Base-by-base conservation (phyloP, 2,329 filamentous ascomycete genomes). In the Talaromyces sp. region DNA sequence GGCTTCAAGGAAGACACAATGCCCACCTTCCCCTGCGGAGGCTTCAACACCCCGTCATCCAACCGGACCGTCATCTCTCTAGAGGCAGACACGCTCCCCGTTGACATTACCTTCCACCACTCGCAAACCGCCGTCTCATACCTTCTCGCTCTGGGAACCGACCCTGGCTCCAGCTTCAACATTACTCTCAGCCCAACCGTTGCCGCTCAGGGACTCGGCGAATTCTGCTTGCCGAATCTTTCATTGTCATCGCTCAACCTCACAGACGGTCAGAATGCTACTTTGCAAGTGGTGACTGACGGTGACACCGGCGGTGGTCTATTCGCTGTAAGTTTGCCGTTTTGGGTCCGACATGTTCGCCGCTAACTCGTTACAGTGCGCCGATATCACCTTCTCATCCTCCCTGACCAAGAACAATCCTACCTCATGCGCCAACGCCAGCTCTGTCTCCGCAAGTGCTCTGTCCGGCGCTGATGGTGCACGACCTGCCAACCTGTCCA, bases 221-320 rank as follows among this genome's bases (percentile, higher is more conserved):
- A 83, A 56, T 87, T 92, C 72, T 93, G 90, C 77, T 71, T 92
- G 13, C 84, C 87, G 8, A 76, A 82, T 67, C 78, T 93, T 15
- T 74, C 77, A 34, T 76, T 79, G 6, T 69, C 70, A 38, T 64
- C 72, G 54, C 68, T 86, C 27, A 81, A 81, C 58, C 76, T 88
- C 43, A 75, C 74, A 27, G 86, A 90, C 43, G 90, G 90, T 49
- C 83, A 84, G 69, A 81, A 85, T 58, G 90, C 84, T 15, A 89
- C 86, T 36, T 79, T 93, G 64, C 90, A 92, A 78, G 86, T 93
- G 61, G 83, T 92, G 40, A 89, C 87, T 3, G 81, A 87, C 56
- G 87, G 86, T 31, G 81, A 85, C 25, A 80, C 79, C 3, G 84
- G 82, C 22, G 83, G 82, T 45, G 87, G 89, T 17, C 78, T 93